phyloP scores from a whole-genome alignment of 2,329 filamentous ascomycete species.

The Hirsutella rhossiliensis region DNA sequence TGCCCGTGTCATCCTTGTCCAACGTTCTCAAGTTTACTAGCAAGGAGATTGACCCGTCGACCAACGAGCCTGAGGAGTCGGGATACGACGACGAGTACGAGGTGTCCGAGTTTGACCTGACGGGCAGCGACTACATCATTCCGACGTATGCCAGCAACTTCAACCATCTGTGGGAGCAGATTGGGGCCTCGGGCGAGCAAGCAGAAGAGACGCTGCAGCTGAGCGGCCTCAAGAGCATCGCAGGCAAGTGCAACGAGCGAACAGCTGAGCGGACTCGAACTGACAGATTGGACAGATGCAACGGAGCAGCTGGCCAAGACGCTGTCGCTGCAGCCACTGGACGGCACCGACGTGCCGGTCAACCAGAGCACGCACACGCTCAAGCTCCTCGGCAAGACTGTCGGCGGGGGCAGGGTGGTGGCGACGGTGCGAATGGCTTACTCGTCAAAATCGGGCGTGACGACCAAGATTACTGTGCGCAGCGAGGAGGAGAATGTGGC shows the following conservation, averaged over 20 bases:
- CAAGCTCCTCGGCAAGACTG: constrained; percentile 91
- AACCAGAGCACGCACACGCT: constrained; percentile 86
- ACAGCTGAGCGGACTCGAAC: neutral
- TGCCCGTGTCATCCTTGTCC: constrained; percentile 71
- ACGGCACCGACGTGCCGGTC: constrained; percentile 84
- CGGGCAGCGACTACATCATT: constrained; percentile 85
- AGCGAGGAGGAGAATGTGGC: constrained; percentile 91
- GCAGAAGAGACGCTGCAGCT: constrained; percentile 85
- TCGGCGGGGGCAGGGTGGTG: constrained; percentile 79
- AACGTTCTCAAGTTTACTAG: constrained; percentile 94
- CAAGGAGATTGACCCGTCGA: constrained; percentile 94
- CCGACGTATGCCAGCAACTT: constrained; percentile 93
- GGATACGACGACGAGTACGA: constrained; percentile 98
- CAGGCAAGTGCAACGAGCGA: constrained; percentile 47
- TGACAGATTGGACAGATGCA: constrained; percentile 48
- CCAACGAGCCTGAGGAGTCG: constrained; percentile 78
- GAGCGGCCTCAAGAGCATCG: constrained; percentile 79
- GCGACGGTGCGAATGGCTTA: constrained; percentile 86
- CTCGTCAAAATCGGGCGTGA: constrained; percentile 84
- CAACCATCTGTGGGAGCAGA: constrained; percentile 89
- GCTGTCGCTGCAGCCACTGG: constrained; percentile 82
- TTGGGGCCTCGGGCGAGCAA: constrained; percentile 79
- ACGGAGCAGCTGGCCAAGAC: constrained; percentile 81
- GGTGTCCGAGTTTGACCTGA: constrained; percentile 83
- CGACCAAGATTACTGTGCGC: constrained; percentile 86